Evolutionary conservation across 129 eudicot genomes (phyloP), one percentile per base, ranked within the genome.

Genomic region (Pittosporum tobira): DNA sequence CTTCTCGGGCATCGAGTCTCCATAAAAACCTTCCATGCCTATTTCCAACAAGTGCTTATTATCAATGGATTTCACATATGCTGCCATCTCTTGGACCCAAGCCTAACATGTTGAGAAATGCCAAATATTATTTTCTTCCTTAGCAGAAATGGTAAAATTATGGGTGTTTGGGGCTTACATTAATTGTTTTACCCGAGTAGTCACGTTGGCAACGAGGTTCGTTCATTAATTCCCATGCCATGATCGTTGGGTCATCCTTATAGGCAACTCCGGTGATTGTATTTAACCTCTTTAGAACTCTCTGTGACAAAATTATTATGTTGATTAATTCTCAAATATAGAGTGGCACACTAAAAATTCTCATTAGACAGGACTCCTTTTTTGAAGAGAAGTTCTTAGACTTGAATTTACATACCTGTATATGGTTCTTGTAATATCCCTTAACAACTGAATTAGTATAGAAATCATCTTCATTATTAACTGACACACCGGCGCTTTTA

Each of bases 11-110:
- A 81, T 66, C 19, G 85, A 56, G 51, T 84, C 94, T 5, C 94
- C 94, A 22, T 84, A 84, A 57, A 81, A 84, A 16, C 94, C 94
- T 78, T 84, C 94, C 94, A 81, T 77, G 3, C 94, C 88, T 4
- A 80, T 63, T 66, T 77, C 94, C 27, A 84, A 27, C 74, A 84
- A 63, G 67, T 84, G 94, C 5, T 57, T 59, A 1, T 43, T 62
- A 45, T 84, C 94, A 45, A 81, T 29, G 5, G 88, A 72, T 51
- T 81, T 84, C 45, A 84, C 84, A 27, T 61, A 72, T 11, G 55
- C 45, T 18, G 80, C 94, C 94, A 84, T 84, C 63, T 84, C 94
- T 75, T 79, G 81, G 31, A 73, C 93, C 93, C 93, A 84, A 7
- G 38, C 74, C 93, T 84, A 43, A n/a, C 22, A 22, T 6, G 18